These are phyloP conservation scores for Colletotrichum somersetense DNA, from an alignment of 2,329 filamentous ascomycete species.

Conservation along the genomic window DNA sequence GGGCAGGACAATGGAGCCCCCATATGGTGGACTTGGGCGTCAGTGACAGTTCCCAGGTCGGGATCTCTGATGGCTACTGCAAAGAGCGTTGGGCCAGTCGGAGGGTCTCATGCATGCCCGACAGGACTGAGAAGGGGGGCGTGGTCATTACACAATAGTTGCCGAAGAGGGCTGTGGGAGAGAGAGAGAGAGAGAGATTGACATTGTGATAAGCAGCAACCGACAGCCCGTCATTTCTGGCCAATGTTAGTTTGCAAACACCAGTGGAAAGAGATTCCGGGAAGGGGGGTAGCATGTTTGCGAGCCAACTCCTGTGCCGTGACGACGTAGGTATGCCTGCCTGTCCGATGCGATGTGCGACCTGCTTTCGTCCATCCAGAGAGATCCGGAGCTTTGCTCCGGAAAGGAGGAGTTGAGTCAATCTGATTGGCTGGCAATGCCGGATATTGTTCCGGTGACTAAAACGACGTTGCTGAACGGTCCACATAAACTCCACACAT, in stretches of 20 bases:
- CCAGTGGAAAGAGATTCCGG: background rate
- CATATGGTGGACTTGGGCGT: background rate
- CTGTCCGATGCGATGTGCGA: too few species aligned
- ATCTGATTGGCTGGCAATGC: background rate
- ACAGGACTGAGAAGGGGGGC: background rate
- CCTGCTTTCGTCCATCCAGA: constrained; percentile 35
- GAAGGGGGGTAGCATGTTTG: background rate
- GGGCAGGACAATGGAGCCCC: background rate
- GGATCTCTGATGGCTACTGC: background rate
- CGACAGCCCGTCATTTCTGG: too few species aligned
- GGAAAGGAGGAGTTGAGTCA: background rate
- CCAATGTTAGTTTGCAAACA: background rate
- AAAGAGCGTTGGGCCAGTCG: background rate
- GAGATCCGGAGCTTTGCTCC: constrained; percentile 24
- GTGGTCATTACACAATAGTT: background rate
- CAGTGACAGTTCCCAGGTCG: constrained; percentile 5
- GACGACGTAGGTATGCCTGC: too few species aligned
- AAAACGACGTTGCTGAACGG: background rate
- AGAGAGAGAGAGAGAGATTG: constrained; percentile 4
- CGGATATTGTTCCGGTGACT: background rate
- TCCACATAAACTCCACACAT: background rate
- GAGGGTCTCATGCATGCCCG: background rate
- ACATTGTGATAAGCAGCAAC: constrained; percentile 1
- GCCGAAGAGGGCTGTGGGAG: background rate
- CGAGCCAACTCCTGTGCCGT: constrained; percentile 18